Percentiles rank a stretch among this genome's conserved stretches.
phyloP scores from a whole-genome alignment of 2,329 filamentous ascomycete genomes.

The Thelonectria rubi region DNA sequence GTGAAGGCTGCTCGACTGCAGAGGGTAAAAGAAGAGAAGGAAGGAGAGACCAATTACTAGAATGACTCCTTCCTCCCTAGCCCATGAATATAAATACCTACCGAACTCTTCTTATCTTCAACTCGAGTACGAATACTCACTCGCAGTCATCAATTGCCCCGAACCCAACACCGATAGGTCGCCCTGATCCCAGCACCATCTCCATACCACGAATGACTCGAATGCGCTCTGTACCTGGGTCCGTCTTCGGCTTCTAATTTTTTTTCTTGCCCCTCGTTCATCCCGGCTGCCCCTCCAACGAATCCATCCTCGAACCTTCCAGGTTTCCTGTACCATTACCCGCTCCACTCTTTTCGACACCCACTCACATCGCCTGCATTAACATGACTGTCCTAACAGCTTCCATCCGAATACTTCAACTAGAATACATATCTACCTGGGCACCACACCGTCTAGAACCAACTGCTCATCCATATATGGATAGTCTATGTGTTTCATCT shows the following conservation, averaged over 20 bases:
- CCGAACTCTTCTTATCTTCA: background rate
- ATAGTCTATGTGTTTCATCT: too few relatives aligned
- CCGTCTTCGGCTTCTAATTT: constrained; percentile 38
- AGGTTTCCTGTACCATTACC: too few relatives aligned
- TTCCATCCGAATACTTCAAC: too few relatives aligned
- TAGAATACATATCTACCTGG: too few relatives aligned
- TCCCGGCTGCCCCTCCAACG: background rate
- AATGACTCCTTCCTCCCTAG: background rate
- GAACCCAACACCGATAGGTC: background rate
- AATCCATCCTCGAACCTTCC: background rate
- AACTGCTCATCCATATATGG: too few relatives aligned
- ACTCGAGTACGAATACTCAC: background rate
- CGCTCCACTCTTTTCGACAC: too few relatives aligned
- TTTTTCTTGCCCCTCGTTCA: background rate
- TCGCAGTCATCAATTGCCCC: background rate
- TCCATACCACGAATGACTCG: constrained; percentile 34
- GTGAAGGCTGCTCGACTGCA: background rate
- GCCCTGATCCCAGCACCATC: background rate
- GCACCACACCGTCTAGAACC: too few relatives aligned
- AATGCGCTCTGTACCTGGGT: constrained; percentile 22
- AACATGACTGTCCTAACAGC: too few relatives aligned
- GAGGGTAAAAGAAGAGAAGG: background rate
- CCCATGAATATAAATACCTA: background rate
- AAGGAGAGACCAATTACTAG: background rate
- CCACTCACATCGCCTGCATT: too few relatives aligned